These are phyloP conservation scores for Cytospora mali DNA, from an alignment of 2,329 filamentous ascomycete species.

Conservation along the genomic window DNA sequence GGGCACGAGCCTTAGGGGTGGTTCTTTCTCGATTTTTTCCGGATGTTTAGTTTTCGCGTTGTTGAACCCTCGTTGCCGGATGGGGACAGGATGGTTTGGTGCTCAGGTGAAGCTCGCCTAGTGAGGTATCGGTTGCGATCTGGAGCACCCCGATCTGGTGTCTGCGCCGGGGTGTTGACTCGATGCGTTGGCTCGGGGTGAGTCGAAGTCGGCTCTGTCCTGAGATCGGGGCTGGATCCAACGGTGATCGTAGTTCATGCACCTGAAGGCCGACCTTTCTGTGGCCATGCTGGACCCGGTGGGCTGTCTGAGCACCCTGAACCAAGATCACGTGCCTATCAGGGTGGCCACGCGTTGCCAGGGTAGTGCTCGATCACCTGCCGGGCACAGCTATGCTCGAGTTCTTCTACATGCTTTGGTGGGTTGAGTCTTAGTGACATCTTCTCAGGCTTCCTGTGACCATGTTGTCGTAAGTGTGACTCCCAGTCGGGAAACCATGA, in stretches of 20 bases:
- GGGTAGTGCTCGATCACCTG: neutral
- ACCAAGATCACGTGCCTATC: neutral
- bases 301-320: neutral
- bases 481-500: neutral
- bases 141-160: neutral
- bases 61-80: slow-evolving; percentile 8
- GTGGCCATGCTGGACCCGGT: neutral
- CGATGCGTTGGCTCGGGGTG: neutral
- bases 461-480: neutral
- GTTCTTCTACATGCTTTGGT: neutral
- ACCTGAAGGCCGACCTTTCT: neutral
- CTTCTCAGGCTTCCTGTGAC: neutral
- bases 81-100: neutral
- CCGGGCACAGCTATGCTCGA: neutral
- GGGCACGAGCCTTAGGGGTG: neutral
- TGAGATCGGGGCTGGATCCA: neutral
- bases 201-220: neutral
- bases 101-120: slow-evolving; percentile 10
- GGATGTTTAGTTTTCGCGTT: slow-evolving; percentile 4
- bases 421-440: neutral
- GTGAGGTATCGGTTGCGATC: slow-evolving; percentile 17
- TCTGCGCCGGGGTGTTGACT: neutral
- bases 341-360: too few species aligned
- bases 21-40: too few species aligned
- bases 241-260: neutral